Conservation (phyloP, 495 filamentous ascomycete genomes). For the Hyaloscypha hepaticicola region DNA sequence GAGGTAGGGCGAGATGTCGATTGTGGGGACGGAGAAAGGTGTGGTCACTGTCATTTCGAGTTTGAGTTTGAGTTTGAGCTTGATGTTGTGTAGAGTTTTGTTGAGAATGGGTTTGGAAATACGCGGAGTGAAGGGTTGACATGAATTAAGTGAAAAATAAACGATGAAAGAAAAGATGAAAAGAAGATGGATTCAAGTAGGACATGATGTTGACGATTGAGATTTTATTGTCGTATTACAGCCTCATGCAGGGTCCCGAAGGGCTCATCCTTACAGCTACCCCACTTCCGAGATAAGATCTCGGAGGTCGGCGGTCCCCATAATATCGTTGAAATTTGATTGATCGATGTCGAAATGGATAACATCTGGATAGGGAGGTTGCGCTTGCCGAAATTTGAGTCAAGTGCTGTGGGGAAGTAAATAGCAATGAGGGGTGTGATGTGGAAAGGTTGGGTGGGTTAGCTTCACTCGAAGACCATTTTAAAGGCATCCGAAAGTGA, state of each 20-base stretch:
- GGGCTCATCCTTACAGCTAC: constrained; percentile 4
- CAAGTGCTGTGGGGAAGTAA: no score
- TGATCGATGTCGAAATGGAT: not conserved
- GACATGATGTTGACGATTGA: not conserved
- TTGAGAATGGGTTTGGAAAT: not conserved
- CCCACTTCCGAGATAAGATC: constrained; percentile 20
- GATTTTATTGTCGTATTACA: not conserved
- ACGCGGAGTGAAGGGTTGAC: not conserved
- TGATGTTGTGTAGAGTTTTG: not conserved
- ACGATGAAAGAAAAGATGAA: not conserved
- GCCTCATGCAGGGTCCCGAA: not conserved
- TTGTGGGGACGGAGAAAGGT: constrained; percentile 33
- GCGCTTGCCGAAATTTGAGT: no score
- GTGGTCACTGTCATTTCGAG: constrained; percentile 7
- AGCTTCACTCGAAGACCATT: not conserved
- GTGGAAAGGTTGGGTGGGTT: not conserved
- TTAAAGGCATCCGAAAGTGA: no score
- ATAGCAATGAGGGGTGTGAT: not conserved
- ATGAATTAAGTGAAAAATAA: not conserved
- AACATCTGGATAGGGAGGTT: not conserved
- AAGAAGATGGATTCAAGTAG: not conserved
- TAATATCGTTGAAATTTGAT: not conserved
- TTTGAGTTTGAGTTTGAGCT: not conserved
- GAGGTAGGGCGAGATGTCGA: constrained; percentile 29
- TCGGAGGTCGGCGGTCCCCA: constrained; percentile 15